Conservation (phyloP, 305 asterid species). For the Solanum hybrid region DNA sequence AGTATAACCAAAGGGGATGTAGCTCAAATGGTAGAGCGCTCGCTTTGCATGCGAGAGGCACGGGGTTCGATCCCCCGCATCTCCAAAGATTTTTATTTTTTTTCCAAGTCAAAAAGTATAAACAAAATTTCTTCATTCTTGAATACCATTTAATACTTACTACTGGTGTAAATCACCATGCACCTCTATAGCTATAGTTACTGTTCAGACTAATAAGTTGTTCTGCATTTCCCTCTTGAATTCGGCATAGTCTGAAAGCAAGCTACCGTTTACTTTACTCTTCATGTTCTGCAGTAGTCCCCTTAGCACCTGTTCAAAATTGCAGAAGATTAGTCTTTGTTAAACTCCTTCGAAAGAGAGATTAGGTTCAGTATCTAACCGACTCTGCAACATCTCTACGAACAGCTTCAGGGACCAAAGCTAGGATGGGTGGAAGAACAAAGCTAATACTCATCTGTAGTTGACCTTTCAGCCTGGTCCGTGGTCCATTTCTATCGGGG, state of each 20-base stretch:
- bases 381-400: conserved; percentile 77
- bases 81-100: conserved; percentile 23
- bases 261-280: conserved; percentile 65
- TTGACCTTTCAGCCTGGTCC: conserved; percentile 64
- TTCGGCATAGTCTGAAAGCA: conserved; percentile 60
- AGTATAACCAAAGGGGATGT: conserved; percentile 49
- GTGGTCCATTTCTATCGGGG: conserved; percentile 54
- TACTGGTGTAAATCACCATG: not conserved
- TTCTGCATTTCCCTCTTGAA: conserved; percentile 63
- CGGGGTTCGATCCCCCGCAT: conserved; percentile 99
- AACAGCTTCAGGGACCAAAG: conserved; percentile 69
- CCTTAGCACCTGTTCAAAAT: conserved; percentile 49
- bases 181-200: not conserved
- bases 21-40: conserved; percentile 99
- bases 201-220: conserved; percentile 31
- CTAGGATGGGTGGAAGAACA: conserved; percentile 62
- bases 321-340: not conserved
- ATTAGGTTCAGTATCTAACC: conserved; percentile 33
- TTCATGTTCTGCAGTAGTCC: conserved; percentile 79
- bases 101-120: no score
- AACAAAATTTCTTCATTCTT: not conserved
- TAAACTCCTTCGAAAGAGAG: not conserved
- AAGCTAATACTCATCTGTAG: conserved; percentile 75
- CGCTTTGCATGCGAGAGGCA: conserved; percentile 99
- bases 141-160: not conserved